phyloP scores from a whole-genome alignment of 441 rosid species.

The Metrosideros polymorpha region DNA sequence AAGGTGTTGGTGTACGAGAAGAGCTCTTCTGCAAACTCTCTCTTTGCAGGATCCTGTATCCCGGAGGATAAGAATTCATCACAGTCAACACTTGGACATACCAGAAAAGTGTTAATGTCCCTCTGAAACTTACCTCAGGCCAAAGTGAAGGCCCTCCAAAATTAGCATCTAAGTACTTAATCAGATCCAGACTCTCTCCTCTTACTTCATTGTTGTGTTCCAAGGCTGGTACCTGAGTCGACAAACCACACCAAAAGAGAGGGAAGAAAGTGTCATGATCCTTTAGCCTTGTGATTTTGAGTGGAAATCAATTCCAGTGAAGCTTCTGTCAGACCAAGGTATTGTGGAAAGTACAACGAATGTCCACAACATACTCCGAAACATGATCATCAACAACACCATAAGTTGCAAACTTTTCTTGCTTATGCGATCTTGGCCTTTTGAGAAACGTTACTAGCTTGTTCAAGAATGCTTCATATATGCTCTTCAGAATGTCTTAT shows the following conservation, averaged over 20 bases:
- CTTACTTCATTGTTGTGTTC: constrained; percentile 56
- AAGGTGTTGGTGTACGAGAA: constrained; percentile 38
- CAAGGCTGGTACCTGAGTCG: constrained; percentile 57
- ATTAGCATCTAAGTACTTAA: constrained; percentile 60
- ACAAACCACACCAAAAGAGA: background rate
- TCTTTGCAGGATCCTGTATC: constrained; percentile 52
- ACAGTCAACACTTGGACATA: background rate
- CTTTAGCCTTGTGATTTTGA: background rate
- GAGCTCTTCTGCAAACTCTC: constrained; percentile 58
- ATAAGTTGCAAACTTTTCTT: background rate
- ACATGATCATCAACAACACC: background rate
- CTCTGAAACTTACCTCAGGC: constrained; percentile 42
- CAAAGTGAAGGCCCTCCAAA: constrained; percentile 72
- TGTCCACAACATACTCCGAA: background rate
- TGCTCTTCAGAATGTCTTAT: background rate
- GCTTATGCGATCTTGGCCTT: background rate
- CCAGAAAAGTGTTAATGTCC: background rate
- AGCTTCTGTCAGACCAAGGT: background rate
- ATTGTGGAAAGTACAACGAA: background rate
- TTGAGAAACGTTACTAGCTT: background rate
- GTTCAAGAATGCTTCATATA: background rate
- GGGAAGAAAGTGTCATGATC: background rate
- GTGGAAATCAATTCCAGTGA: background rate
- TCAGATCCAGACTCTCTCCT: constrained; percentile 76
- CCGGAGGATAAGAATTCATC: background rate